Conservation (phyloP, 495 filamentous ascomycete genomes). For the Polyplosphaeria fusca region DNA sequence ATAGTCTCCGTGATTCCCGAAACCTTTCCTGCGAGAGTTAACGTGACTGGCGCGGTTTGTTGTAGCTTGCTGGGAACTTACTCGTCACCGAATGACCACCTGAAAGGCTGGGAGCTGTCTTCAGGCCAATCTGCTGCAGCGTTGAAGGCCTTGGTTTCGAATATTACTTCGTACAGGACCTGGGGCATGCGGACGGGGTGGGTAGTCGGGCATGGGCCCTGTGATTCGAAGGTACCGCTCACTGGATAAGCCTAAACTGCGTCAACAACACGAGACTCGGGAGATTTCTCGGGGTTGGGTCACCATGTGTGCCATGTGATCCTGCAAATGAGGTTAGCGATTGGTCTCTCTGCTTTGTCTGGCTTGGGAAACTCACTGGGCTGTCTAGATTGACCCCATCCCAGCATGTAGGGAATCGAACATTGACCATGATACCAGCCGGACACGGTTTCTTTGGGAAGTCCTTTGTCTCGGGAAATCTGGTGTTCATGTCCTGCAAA, state of each 20-base stretch:
- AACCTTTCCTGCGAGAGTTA: constrained; percentile 9
- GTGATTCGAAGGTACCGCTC: constrained; percentile 21
- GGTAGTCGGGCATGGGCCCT: constrained; percentile 24
- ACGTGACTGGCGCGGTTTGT: neutral
- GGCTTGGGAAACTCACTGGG: constrained; percentile 50
- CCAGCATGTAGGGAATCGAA: constrained; percentile 41
- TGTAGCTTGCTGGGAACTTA: neutral
- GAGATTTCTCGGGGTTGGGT: too few relatives aligned
- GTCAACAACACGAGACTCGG: neutral
- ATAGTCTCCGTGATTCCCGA: constrained; percentile 47
- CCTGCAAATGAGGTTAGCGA: too few relatives aligned
- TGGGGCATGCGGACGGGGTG: constrained; percentile 27
- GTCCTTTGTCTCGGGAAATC: constrained; percentile 19
- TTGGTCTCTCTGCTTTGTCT: constrained; percentile 3
- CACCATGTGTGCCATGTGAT: too few relatives aligned
- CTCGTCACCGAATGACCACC: constrained; percentile 23
- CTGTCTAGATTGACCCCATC: constrained; percentile 54
- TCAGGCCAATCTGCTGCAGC: constrained; percentile 20
- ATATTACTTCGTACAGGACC: constrained; percentile 30
- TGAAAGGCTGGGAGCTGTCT: constrained; percentile 27
- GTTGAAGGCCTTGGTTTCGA: constrained; percentile 19
- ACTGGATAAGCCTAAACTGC: constrained; percentile 1
- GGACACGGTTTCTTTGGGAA: constrained; percentile 22
- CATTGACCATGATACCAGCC: constrained; percentile 22
- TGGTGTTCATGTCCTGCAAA: constrained; percentile 19